These are phyloP conservation scores for Volutella citrinella DNA, from an alignment of 2,329 filamentous ascomycete genomes.

Conservation along the genomic window DNA sequence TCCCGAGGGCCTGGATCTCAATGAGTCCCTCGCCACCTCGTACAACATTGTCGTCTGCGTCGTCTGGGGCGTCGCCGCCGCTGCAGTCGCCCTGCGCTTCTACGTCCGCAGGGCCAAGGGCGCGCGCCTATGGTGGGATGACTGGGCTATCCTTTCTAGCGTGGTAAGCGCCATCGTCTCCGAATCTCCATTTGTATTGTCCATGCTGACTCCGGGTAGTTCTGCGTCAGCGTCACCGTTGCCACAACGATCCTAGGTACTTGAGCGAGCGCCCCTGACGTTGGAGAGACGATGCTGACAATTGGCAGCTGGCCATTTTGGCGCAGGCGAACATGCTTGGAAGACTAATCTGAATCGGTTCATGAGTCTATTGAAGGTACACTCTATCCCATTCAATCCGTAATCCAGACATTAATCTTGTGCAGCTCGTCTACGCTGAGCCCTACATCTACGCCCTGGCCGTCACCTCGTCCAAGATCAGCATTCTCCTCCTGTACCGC, in stretches of 20 bases:
- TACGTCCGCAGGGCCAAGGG: conserved; percentile 8
- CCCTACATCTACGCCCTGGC: conserved; percentile 9
- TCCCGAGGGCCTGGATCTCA: conserved; percentile 6
- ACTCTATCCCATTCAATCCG: not conserved
- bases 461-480: conserved; percentile 10
- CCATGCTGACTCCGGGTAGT: not conserved
- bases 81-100: conserved; percentile 7
- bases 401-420: not conserved
- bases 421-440: conserved; percentile 9
- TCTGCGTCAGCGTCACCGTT: conserved; percentile 7
- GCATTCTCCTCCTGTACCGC: conserved; percentile 10
- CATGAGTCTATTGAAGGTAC: conserved; percentile 10
- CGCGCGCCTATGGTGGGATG: conserved; percentile 7
- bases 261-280: not conserved
- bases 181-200: not conserved
- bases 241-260: conserved; percentile 9
- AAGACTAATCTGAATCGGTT: conserved; percentile 4
- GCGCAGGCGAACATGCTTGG: conserved; percentile 12
- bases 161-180: conserved; percentile 3
- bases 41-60: conserved; percentile 12
- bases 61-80: conserved; percentile 1
- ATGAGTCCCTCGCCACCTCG: conserved; percentile 3
- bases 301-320: conserved; percentile 6
- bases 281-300: not conserved
- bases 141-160: conserved; percentile 8